These are phyloP conservation scores for Paxillus rubicundulus DNA, from an alignment of 768 basidiomycete species.

Conservation along the genomic window DNA sequence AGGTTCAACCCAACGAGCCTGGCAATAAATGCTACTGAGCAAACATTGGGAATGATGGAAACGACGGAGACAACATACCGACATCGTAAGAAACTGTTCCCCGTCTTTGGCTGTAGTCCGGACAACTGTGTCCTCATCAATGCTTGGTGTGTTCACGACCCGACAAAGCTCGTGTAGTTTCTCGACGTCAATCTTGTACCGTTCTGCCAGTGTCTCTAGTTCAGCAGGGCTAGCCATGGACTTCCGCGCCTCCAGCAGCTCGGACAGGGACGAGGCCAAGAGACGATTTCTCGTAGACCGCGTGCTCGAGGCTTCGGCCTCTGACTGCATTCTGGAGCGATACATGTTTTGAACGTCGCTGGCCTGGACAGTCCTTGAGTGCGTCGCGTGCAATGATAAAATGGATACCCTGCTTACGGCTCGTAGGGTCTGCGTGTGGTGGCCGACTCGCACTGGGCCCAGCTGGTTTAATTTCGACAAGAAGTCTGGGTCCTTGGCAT, in stretches of 20 bases:
- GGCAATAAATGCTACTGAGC: background rate
- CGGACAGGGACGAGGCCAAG: conserved; percentile 48
- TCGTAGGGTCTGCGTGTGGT: conserved; percentile 50
- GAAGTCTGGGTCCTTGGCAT: conserved; percentile 72
- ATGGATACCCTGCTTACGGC: conserved; percentile 41
- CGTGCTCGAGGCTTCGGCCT: conserved; percentile 47
- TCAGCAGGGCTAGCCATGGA: conserved; percentile 38
- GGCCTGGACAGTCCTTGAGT: conserved; percentile 3
- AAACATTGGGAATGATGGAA: background rate
- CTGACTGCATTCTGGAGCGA: conserved; percentile 52
- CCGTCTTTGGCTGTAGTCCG: conserved; percentile 52
- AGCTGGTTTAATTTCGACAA: conserved; percentile 60
- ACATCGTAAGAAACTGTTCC: conserved; percentile 49
- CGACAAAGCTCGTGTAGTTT: conserved; percentile 51
- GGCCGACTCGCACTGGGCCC: conserved; percentile 70
- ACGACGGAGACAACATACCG: conserved; percentile 37
- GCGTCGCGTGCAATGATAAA: background rate
- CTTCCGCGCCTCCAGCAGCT: conserved; percentile 66
- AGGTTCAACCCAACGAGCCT: conserved; percentile 30
- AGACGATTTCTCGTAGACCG: conserved; percentile 50
- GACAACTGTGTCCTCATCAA: conserved; percentile 45
- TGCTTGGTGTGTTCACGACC: conserved; percentile 64
- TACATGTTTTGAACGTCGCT: conserved; percentile 45
- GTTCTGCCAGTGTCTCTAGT: conserved; percentile 48
- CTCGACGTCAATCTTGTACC: conserved; percentile 53